Evolutionary conservation across 768 basidiomycete genomes (phyloP), one percentile per base, ranked within the genome.

Genomic region (Termitomyces sp.): DNA sequence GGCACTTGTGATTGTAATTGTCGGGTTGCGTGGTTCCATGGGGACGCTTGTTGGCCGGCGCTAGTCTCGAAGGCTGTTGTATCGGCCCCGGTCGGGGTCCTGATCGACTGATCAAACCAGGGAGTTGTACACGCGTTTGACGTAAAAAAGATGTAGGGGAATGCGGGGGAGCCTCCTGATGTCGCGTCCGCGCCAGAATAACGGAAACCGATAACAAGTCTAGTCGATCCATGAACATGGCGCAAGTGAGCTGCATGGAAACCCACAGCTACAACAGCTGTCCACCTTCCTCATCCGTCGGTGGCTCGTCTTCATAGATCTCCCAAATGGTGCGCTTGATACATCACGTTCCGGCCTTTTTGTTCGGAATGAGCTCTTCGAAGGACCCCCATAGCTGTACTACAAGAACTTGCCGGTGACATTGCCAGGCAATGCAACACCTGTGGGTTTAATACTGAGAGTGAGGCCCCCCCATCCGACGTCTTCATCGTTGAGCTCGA

Each of bases 41-140:
- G 36, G 3, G 52, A 36, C 18, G 33, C 8, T 44, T 57, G 57
- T 51, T 59, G 62, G 32, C n/a, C 63, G 57, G 18, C 13, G 60
- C 18, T 65, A 61, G 55, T 63, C 55, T 20, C 58, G 46, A 55
- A 18, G 62, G 60, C 0, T 48, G 58, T 48, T 59, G 58, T 36
- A 60, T 58, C 44, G 56, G 55, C 20, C 42, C 15, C 20, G 51
- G 55, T 54, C 50, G 57, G 7, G 13, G 36, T 7, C 63, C 52
- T 2, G 73, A 73, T 20, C 73, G 68, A 53, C 67, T 66, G 13
- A 75, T 72, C 7, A 64, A 69, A n/a, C 56, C 64, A 60, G 64
- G 68, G 48, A 66, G 58, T 20, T 68, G 69, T 8, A 63, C 16
- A 8, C 67, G 63, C 57, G n/a, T 67, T 67, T 7, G 55, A 51